Base-by-base conservation (phyloP, 2,329 filamentous ascomycete species). In the Alternaria arbusti region DNA sequence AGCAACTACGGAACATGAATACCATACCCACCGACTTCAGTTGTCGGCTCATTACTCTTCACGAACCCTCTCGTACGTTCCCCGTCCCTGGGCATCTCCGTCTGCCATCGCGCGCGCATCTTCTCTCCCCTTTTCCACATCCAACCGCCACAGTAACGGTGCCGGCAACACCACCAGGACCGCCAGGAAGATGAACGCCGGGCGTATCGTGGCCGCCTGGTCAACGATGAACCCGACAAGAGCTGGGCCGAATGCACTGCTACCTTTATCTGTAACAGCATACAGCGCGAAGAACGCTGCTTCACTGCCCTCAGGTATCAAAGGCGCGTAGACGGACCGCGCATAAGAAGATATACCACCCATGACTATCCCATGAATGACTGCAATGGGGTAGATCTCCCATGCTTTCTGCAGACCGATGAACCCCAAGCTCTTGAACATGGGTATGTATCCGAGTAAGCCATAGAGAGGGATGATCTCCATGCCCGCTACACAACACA, bases 251-350 rank as follows among this genome's bases (percentile, higher is more conserved):
- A 97, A 95, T 3, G 97, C 87, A 74, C 92, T 96, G 20, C 92
- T 96, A 0, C 94, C 94, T 79, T 97, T 98, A 79, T 98, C 95
- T 1, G 95, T 97, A 63, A 97, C 96, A 44, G 95, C 94, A 77
- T 97, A 97, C 2, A 97, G 84, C 0, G 94, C 94, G 76, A 96
- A 97, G 74, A 98, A 97, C 0, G 94, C 93, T 0, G 94, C 93
- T 81, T 98, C 95, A 15, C 91, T 94, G 7, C 94, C 94, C 0
- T 93, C 92, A 1, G 95, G 95, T 55, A 98, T 96, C 60, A 97
- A 86, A 74, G 96, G 91, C 10, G 93, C 93, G 75, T 92, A 98
- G 15, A 97, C 87, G 45, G 92, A 93, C 20, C 95, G 90, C 75
- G 94, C 97, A 79, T 97, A 97, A 11, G 91, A 91, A 47, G 91